Evolutionary conservation across 2,329 filamentous ascomycete genomes (phyloP).

Genomic region (Diaporthe citrichinensis): DNA sequence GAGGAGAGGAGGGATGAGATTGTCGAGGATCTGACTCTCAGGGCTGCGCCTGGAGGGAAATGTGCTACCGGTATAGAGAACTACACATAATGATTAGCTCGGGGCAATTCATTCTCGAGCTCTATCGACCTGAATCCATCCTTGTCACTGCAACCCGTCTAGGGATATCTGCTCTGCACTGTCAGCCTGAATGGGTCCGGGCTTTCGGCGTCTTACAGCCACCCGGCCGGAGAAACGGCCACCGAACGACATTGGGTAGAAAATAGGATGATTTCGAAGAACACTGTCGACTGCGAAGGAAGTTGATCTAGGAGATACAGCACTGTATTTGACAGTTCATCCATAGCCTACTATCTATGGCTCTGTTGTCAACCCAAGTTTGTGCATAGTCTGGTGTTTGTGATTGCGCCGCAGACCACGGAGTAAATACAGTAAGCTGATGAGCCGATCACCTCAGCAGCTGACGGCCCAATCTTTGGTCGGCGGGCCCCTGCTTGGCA

Average conservation of each 20-base stretch:
- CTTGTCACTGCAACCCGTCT: not conserved
- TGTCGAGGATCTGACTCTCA: not conserved
- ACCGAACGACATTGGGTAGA: not conserved
- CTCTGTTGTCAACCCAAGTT: not conserved
- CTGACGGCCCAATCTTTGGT: slow-evolving; percentile 4
- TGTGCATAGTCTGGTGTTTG: not conserved
- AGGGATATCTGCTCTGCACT: not conserved
- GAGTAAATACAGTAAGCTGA: slow-evolving; percentile 4
- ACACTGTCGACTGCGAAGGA: not conserved
- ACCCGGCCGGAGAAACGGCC: not conserved
- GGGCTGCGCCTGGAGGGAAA: not conserved
- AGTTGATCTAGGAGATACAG: not conserved
- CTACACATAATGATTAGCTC: not conserved
- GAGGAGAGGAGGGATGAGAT: not conserved
- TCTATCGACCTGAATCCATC: not conserved
- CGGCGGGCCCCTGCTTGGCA: slow-evolving; percentile 27
- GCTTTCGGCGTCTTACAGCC: not conserved
- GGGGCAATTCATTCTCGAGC: not conserved
- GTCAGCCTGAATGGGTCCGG: not conserved
- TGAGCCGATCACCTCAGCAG: slow-evolving; percentile 14
- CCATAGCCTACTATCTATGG: not conserved
- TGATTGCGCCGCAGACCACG: not conserved
- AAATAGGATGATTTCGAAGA: not conserved
- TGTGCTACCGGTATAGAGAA: not conserved
- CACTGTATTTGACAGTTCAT: not conserved